Evolutionary conservation across 2,329 filamentous ascomycete genomes (phyloP).

Genomic region (Alternaria solani): DNA sequence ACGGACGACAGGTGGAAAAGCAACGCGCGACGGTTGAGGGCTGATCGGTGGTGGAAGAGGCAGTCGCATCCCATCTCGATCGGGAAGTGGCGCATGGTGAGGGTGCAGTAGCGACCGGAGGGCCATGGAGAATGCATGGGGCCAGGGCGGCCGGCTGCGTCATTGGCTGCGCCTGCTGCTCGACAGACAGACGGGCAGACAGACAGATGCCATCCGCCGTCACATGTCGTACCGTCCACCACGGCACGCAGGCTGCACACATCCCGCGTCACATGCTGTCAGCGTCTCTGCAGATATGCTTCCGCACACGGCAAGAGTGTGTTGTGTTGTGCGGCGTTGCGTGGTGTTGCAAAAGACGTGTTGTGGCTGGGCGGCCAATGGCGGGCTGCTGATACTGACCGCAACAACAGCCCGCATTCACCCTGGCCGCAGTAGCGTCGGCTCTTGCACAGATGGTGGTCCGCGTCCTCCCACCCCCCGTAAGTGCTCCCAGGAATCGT

Average conservation of each 20-base stretch:
- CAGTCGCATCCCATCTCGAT: slow-evolving; percentile 17
- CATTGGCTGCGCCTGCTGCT: slow-evolving; percentile 9
- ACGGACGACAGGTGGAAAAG: slow-evolving; percentile 4
- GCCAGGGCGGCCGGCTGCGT: slow-evolving; percentile 16
- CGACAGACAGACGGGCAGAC: background rate
- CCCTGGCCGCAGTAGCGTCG: slow-evolving; percentile 22
- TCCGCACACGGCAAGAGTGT: slow-evolving; percentile 15
- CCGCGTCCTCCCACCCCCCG: slow-evolving; percentile 24
- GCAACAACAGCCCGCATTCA: slow-evolving; percentile 21
- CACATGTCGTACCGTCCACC: background rate
- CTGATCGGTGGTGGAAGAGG: slow-evolving; percentile 4
- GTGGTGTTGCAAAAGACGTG: background rate
- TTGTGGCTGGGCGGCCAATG: slow-evolving; percentile 22
- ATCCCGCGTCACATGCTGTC: slow-evolving; percentile 1
- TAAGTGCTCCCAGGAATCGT: slow-evolving; percentile 25
- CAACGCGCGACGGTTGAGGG: background rate
- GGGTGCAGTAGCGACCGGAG: slow-evolving; percentile 10
- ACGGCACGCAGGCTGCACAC: background rate
- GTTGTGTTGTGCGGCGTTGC: background rate
- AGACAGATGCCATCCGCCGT: background rate
- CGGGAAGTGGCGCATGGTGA: slow-evolving; percentile 14
- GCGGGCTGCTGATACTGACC: slow-evolving; percentile 22
- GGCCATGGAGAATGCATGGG: slow-evolving; percentile 3
- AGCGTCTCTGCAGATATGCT: background rate
- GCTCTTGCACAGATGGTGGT: slow-evolving; percentile 21